A percentile compares a stretch with the other conserved stretches of the same genome.
phyloP scores from a whole-genome alignment of 2,329 filamentous ascomycete species.

The Colletotrichum somersetense region DNA sequence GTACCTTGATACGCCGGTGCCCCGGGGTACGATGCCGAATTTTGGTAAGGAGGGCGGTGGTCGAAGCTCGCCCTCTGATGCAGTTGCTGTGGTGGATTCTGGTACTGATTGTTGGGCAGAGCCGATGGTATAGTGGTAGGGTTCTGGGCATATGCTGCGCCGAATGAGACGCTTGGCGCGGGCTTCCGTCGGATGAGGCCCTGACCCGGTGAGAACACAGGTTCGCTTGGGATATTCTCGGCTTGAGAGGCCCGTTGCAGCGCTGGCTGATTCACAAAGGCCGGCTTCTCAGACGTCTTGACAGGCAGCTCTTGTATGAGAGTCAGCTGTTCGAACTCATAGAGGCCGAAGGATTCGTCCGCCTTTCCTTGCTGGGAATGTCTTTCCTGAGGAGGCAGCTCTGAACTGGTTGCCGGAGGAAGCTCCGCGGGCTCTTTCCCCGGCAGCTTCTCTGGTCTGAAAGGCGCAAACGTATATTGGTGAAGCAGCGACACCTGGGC shows the following conservation, averaged over 20 bases:
- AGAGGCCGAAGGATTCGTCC: conserved; percentile 23
- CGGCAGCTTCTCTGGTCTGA: conserved; percentile 20
- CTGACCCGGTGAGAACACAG: conserved; percentile 30
- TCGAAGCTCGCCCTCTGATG: conserved; percentile 21
- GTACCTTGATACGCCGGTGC: conserved; percentile 25
- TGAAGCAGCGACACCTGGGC: conserved; percentile 32
- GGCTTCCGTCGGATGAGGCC: conserved; percentile 37
- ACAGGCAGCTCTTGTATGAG: conserved; percentile 10
- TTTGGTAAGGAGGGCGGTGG: conserved; percentile 29
- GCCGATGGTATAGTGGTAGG: conserved; percentile 25
- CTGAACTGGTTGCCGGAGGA: conserved; percentile 23
- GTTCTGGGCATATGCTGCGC: conserved; percentile 28
- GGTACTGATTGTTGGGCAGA: conserved; percentile 21
- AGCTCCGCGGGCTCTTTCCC: conserved; percentile 17
- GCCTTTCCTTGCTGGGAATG: conserved; percentile 27
- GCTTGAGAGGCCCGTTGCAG: conserved; percentile 23
- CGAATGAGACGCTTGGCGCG: conserved; percentile 18
- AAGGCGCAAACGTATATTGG: conserved; percentile 19
- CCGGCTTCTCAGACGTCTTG: conserved; percentile 9
- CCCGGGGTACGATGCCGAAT: conserved; percentile 29
- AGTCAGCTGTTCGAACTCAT: conserved; percentile 32
- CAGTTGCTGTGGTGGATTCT: conserved; percentile 6
- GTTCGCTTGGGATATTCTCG: conserved; percentile 16
- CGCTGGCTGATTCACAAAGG: conserved; percentile 21
- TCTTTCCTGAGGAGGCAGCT: conserved; percentile 31